These are phyloP conservation scores for Amaranthus palmeri DNA, from an alignment of 148 eudicot genomes.

Conservation along the genomic window DNA sequence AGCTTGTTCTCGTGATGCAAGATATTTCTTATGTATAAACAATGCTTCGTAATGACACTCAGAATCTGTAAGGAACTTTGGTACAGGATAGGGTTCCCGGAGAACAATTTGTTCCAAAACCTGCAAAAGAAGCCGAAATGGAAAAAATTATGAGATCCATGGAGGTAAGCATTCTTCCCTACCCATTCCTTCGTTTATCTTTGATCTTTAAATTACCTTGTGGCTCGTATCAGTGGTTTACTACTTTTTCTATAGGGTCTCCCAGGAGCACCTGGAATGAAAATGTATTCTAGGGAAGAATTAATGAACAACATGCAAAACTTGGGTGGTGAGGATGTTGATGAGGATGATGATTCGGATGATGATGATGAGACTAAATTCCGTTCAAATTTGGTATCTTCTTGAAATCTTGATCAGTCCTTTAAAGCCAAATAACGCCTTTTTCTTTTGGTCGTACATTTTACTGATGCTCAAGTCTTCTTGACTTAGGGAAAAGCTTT, in stretches of 20 bases:
- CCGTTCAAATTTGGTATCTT: conserved; percentile 67
- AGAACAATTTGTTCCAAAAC: conserved; percentile 75
- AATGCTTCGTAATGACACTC: background rate
- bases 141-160: conserved; percentile 77
- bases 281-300: conserved; percentile 93
- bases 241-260: conserved; percentile 50
- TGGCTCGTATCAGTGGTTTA: background rate
- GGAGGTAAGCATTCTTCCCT: conserved; percentile 45
- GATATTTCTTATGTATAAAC: background rate
- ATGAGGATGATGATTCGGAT: conserved; percentile 64
- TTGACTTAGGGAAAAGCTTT: conserved; percentile 58
- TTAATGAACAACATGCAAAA: conserved; percentile 63
- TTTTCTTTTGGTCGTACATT: background rate
- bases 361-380: conserved; percentile 44
- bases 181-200: background rate
- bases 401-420: background rate
- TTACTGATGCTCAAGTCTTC: conserved; percentile 16
- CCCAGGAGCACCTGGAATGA: conserved; percentile 97
- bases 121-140: conserved; percentile 90
- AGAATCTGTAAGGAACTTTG: background rate
- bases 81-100: conserved; percentile 82
- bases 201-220: background rate
- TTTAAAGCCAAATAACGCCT: background rate
- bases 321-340: conserved; percentile 54
- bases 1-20: background rate